These are phyloP conservation scores for Tetraselmis striata DNA, from an alignment of 139 green algal genomes.

Conservation along the genomic window DNA sequence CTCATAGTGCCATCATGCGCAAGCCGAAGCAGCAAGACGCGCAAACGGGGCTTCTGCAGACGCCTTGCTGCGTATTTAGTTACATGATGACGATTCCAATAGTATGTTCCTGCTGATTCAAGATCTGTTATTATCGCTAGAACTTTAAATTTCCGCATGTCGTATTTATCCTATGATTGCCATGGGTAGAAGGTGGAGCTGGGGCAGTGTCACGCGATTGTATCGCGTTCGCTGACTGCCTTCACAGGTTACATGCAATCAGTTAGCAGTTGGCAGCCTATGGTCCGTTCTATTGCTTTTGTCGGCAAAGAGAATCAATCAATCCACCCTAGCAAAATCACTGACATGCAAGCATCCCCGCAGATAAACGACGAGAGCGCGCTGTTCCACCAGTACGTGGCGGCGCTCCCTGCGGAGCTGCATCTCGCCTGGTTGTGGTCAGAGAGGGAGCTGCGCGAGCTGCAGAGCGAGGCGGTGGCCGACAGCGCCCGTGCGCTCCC, in stretches of 20 bases:
- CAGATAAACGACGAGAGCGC: not conserved
- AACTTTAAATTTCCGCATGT: not conserved
- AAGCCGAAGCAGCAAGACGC: not conserved
- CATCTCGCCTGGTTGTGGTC: not conserved
- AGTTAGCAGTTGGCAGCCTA: no score
- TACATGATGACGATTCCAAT: not conserved
- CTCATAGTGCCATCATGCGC: no score
- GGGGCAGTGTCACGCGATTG: no score
- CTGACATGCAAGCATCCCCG: no score
- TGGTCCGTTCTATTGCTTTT: not conserved
- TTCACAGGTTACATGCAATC: not conserved
- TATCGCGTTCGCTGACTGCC: no score
- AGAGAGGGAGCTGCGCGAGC: not conserved
- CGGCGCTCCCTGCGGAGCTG: not conserved
- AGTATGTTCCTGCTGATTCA: no score
- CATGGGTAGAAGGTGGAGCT: no score
- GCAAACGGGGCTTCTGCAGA: not conserved
- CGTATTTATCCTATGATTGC: not conserved
- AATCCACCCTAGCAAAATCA: no score
- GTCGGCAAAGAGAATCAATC: no score
- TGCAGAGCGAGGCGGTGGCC: constrained; percentile 1
- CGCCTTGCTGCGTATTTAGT: not conserved
- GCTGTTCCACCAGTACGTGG: not conserved
- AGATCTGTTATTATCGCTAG: no score
- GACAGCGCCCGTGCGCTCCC: not conserved